A percentile compares a stretch with the other conserved stretches of the same genome.
Evolutionary conservation across 805 yeast genomes (phyloP).

Genomic region (Lachancea quebecensis): DNA sequence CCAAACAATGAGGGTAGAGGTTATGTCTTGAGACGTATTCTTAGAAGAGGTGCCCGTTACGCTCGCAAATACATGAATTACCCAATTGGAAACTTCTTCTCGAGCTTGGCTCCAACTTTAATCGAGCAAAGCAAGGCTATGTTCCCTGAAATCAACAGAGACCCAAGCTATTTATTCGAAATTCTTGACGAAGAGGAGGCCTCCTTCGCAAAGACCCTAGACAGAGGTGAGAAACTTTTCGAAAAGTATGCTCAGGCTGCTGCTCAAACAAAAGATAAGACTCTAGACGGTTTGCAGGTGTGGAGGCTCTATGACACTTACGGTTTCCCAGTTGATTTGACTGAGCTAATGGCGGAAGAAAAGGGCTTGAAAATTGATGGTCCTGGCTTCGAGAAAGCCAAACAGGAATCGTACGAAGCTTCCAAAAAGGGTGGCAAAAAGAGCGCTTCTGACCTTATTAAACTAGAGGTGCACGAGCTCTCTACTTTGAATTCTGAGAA

Average conservation of each 20-base stretch:
- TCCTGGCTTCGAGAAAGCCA: constrained; percentile 85
- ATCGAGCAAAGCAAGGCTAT: constrained; percentile 79
- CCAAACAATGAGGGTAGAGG: constrained; percentile 99
- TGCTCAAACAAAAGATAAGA: constrained; percentile 61
- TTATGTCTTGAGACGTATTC: constrained; percentile 90
- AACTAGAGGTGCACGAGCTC: constrained; percentile 86
- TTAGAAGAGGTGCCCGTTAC: constrained; percentile 96
- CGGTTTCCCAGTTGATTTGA: constrained; percentile 98
- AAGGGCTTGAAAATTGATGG: constrained; percentile 90
- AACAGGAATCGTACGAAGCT: constrained; percentile 84
- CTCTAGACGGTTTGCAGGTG: constrained; percentile 86
- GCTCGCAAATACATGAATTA: constrained; percentile 94
- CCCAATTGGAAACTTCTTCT: constrained; percentile 91
- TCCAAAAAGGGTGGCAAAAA: constrained; percentile 80
- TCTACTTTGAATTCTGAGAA: constrained; percentile 54
- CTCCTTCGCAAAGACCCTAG: constrained; percentile 90
- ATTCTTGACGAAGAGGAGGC: constrained; percentile 94
- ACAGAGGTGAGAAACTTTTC: constrained; percentile 94
- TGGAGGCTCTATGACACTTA: constrained; percentile 98
- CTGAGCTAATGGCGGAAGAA: constrained; percentile 98
- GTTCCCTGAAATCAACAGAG: constrained; percentile 84
- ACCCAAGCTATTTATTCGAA: constrained; percentile 72
- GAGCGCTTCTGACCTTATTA: constrained; percentile 52
- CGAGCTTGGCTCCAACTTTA: constrained; percentile 85
- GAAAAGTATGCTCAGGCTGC: constrained; percentile 89